Base-by-base conservation (phyloP, 1,139 yeast species). In the Blastobotrys buckinghamii region DNA sequence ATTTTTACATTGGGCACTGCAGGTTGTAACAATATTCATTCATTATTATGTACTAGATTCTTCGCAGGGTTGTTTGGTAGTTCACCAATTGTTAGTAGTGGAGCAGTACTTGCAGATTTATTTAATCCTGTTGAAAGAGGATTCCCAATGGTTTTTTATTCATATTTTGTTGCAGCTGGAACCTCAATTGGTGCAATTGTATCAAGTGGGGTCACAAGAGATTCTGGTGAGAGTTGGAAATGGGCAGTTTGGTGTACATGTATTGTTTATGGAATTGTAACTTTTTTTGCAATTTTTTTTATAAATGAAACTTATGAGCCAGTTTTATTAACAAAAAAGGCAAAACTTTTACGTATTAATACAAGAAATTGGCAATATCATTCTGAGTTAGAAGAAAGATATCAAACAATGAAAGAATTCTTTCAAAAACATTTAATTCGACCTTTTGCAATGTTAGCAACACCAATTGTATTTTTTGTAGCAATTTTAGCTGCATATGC, bases 301-400 rank as follows among this genome's bases (percentile, higher is more conserved):
- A 72, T 84, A 16, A 83, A 84, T 13, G 95, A 86, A 65, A 82
- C 92, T 1, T 85, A 82, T 64, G 77, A 77, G 2, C 94, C 94
- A 0, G 78, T 81, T 0, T 69, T 85, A 17, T 69, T 82, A 50
- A 74, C 78, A 50, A 64, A 67, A 32, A 77, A 81, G 59, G 92
- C 92, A 2, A 65, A 69, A 50, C 66, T 71, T 49, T 57, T 81
- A 53, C 74, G 94, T 61, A 66, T 71, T 45, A 76, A 74, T 53
- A 81, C 88, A 1, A 84, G 84, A 2, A 77, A 82, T 64, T 65
- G 71, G 60, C 67, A 64, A 19, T 68, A 73, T 43, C 73, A 67
- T 48, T 64, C 75, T 33, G 67, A 67, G 29, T 69, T 63, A 64
- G 82, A 63, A 63, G 75, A 65, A 51, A 72, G 63, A 76, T 66